Conservation (phyloP, 805 yeast genomes). For the Naumovozyma dairenensis region DNA sequence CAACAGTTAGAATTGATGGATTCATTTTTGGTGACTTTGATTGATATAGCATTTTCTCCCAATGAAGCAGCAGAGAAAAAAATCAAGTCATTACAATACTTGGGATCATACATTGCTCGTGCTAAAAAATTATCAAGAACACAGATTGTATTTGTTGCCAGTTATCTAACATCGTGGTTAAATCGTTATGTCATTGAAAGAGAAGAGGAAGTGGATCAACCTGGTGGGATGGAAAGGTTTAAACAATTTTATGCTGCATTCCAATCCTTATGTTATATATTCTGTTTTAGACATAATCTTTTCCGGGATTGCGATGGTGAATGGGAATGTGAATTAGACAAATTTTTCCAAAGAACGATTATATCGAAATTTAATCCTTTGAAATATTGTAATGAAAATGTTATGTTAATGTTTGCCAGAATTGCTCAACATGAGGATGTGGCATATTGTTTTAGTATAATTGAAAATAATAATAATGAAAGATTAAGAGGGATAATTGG, state of each 20-base stretch:
- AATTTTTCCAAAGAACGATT: constrained; percentile 76
- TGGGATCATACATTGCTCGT: constrained; percentile 83
- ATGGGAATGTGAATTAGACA: constrained; percentile 79
- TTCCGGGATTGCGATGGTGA: constrained; percentile 37
- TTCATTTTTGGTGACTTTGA: constrained; percentile 67
- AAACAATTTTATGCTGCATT: constrained; percentile 82
- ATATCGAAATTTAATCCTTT: constrained; percentile 87
- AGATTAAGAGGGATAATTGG: constrained; percentile 36
- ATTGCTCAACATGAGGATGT: constrained; percentile 82
- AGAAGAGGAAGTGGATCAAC: constrained; percentile 65
- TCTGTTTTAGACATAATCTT: constrained; percentile 72
- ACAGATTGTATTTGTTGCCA: constrained; percentile 74
- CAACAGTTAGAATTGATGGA: constrained; percentile 75
- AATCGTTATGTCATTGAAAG: constrained; percentile 73
- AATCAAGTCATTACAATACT: constrained; percentile 83
- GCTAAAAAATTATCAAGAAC: constrained; percentile 60
- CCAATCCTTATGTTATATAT: constrained; percentile 82
- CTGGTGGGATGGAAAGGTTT: constrained; percentile 80
- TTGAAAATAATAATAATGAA: constrained; percentile 70
- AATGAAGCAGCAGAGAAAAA: constrained; percentile 62
- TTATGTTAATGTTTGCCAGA: constrained; percentile 86
- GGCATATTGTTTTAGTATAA: constrained; percentile 86
- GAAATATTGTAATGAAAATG: constrained; percentile 87
- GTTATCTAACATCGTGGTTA: constrained; percentile 76
- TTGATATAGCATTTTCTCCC: constrained; percentile 72